Conservation (phyloP, 495 filamentous ascomycete species). For the Apiosordaria backusii region DNA sequence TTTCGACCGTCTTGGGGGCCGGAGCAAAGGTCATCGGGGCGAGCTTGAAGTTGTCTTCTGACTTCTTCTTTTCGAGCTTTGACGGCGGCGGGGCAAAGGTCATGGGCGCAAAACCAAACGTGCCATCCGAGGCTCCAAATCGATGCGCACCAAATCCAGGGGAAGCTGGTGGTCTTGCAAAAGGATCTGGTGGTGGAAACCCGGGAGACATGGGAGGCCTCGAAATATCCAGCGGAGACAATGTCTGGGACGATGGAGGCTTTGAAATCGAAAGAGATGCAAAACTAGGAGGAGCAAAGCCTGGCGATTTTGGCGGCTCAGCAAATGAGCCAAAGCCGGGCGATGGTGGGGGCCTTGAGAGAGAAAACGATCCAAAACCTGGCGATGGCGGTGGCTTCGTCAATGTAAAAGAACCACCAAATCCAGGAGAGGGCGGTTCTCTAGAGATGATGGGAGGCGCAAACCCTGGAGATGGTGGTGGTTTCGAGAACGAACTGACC, state of each 20-base stretch:
- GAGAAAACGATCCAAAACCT: conserved; percentile 14
- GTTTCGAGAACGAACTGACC: conserved; percentile 25
- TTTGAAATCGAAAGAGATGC: conserved; percentile 12
- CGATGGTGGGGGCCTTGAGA: conserved; percentile 29
- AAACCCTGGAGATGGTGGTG: conserved; percentile 22
- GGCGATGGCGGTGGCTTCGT: conserved; percentile 28
- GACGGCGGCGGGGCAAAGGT: conserved; percentile 21
- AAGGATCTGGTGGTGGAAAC: conserved; percentile 4
- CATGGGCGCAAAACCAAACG: conserved; percentile 36
- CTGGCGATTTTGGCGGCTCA: conserved; percentile 19
- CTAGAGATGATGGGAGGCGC: conserved; percentile 8
- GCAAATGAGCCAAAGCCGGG: conserved; percentile 22
- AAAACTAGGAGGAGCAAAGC: conserved; percentile 13
- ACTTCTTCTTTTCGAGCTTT: conserved; percentile 17
- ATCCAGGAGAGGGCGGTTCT: conserved; percentile 32
- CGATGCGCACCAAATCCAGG: conserved; percentile 41
- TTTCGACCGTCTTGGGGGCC: neutral
- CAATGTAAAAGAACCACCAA: conserved; percentile 3
- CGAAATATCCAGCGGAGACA: conserved; percentile 16
- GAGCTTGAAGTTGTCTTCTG: conserved; percentile 17
- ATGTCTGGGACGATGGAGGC: conserved; percentile 11
- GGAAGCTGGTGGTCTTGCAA: conserved; percentile 27
- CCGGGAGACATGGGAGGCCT: conserved; percentile 30
- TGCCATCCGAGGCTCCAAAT: conserved; percentile 28
- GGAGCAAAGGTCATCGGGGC: neutral